These are phyloP conservation scores for Lactifluus pinguis DNA, from an alignment of 768 basidiomycete species.

Conservation along the genomic window DNA sequence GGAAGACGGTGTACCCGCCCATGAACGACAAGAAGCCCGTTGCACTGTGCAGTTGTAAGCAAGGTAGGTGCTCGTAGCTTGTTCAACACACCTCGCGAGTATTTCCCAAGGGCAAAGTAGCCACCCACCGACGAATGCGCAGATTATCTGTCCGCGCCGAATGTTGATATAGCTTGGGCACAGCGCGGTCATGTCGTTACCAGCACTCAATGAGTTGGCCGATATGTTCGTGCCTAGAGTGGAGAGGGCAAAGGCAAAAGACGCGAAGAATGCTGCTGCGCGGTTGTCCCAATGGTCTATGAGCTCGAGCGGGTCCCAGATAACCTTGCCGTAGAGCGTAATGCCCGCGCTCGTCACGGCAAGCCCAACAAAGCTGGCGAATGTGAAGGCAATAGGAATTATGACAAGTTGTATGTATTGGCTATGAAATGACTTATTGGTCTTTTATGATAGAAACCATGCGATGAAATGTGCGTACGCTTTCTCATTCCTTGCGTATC, in stretches of 20 bases:
- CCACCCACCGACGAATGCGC: conserved; percentile 80
- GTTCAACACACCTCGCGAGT: conserved; percentile 34
- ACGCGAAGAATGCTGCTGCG: conserved; percentile 75
- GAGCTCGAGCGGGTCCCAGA: conserved; percentile 71
- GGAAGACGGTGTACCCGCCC: conserved; percentile 77
- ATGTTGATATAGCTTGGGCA: conserved; percentile 76
- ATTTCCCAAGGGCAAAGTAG: conserved; percentile 84
- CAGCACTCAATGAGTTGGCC: conserved; percentile 68
- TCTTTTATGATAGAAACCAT: neutral
- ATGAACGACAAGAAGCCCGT: conserved; percentile 68
- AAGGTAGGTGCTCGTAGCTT: neutral
- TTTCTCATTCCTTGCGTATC: conserved; percentile 63
- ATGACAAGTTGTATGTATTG: conserved; percentile 69
- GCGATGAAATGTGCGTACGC: conserved; percentile 34
- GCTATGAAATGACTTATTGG: conserved; percentile 26
- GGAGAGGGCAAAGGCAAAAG: conserved; percentile 64
- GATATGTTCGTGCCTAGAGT: conserved; percentile 61
- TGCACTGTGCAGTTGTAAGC: conserved; percentile 29
- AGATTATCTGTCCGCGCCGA: conserved; percentile 63
- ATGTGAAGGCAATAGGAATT: conserved; percentile 69
- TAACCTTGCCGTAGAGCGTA: conserved; percentile 51
- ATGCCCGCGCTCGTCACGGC: conserved; percentile 72
- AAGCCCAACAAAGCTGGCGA: conserved; percentile 72
- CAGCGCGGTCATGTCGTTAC: conserved; percentile 79
- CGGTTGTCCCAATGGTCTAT: conserved; percentile 81